phyloP scores from a whole-genome alignment of 2,329 filamentous ascomycete genomes.

The Fusarium sp. region DNA sequence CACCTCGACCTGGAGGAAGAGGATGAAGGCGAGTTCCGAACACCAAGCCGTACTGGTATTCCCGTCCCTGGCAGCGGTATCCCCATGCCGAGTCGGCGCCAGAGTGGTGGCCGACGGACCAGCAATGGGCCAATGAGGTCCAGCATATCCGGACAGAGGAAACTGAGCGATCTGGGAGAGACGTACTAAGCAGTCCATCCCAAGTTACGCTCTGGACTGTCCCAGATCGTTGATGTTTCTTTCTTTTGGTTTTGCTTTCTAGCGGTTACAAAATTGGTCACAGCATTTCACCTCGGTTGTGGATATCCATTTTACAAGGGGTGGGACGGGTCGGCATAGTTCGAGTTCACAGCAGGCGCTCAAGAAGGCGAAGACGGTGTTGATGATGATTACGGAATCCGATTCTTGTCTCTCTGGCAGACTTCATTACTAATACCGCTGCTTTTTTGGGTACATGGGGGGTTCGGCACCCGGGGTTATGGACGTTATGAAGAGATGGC shows the following conservation, averaged over 20 bases:
- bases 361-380: conserved; percentile 48
- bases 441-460: conserved; percentile 47
- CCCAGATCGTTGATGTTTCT: conserved; percentile 36
- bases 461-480: conserved; percentile 46
- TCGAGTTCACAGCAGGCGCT: conserved; percentile 50
- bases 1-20: conserved; percentile 66
- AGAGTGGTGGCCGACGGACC: conserved; percentile 62
- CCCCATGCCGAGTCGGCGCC: conserved; percentile 63
- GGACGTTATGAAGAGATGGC: conserved; percentile 52
- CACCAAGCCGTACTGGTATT: conserved; percentile 68
- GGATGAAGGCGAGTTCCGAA: conserved; percentile 61
- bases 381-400: conserved; percentile 51
- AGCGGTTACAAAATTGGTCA: conserved; percentile 42
- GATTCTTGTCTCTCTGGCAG: conserved; percentile 46
- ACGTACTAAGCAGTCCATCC: conserved; percentile 61
- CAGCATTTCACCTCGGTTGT: conserved; percentile 38
- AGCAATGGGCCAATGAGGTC: conserved; percentile 57
- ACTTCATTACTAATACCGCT: conserved; percentile 45
- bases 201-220: conserved; percentile 16
- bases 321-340: conserved; percentile 45
- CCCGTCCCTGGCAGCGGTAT: conserved; percentile 62
- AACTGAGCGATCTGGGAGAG: conserved; percentile 67
- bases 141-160: conserved; percentile 56
- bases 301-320: conserved; percentile 44
- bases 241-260: conserved; percentile 42